Conservation (phyloP, 352 stramenopile species). For the Phytophthora fragariaefolia region DNA sequence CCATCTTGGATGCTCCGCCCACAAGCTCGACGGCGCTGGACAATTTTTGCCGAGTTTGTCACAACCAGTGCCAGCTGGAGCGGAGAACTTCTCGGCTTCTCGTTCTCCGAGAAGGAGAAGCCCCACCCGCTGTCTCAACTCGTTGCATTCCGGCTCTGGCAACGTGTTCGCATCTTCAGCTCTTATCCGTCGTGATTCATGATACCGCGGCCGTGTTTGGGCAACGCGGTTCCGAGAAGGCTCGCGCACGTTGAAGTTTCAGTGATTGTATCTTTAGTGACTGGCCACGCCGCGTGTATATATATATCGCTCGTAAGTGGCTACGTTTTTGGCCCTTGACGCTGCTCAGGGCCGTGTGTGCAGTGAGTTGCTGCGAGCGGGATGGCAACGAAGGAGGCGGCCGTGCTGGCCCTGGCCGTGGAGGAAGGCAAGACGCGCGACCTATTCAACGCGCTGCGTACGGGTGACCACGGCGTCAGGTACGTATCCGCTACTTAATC, state of each 20-base stretch:
- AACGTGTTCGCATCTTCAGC: too few relatives aligned
- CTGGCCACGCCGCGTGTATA: conserved; percentile 23
- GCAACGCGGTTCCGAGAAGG: conserved; percentile 7
- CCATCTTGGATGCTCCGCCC: conserved; percentile 4
- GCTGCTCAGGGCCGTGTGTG: neutral
- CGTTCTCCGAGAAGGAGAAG: too few relatives aligned
- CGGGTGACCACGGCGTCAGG: conserved; percentile 61
- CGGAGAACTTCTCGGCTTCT: neutral
- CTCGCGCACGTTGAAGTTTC: conserved; percentile 11
- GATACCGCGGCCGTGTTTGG: conserved; percentile 4
- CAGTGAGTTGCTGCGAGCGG: neutral
- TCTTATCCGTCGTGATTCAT: too few relatives aligned
- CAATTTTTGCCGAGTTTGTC: conserved; percentile 36
- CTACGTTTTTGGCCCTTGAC: conserved; percentile 9
- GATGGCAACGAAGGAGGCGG: conserved; percentile 26
- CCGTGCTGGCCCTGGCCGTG: conserved; percentile 19
- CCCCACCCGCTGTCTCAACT: conserved; percentile 13
- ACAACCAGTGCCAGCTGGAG: conserved; percentile 21
- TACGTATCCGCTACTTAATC: conserved; percentile 8
- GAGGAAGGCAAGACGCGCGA: conserved; percentile 53
- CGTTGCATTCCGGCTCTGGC: conserved; percentile 2
- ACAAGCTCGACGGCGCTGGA: conserved; percentile 18
- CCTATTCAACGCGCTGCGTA: conserved; percentile 60
- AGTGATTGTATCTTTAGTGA: conserved; percentile 8
- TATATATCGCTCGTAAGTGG: conserved; percentile 31